phyloP scores from a whole-genome alignment of 257 asterid species.

The Osmanthus fragrans region DNA sequence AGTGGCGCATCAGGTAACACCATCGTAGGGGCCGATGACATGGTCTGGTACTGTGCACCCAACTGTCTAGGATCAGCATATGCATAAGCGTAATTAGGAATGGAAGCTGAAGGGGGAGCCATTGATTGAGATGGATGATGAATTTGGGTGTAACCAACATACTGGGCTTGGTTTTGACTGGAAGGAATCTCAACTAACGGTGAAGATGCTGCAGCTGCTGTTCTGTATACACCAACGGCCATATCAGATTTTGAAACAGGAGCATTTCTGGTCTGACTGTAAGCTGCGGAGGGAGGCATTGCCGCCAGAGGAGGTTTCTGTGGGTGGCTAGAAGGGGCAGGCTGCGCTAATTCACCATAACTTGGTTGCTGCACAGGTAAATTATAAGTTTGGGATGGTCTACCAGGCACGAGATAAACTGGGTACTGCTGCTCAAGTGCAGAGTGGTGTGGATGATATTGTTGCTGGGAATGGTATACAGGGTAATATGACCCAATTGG shows the following conservation, averaged over 20 bases:
- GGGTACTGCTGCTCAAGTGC: constrained; percentile 73
- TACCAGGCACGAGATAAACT: constrained; percentile 56
- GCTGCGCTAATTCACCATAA: constrained; percentile 49
- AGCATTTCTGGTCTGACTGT: constrained; percentile 43
- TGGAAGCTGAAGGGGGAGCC: constrained; percentile 58
- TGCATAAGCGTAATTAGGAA: constrained; percentile 59
- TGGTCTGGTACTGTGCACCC: constrained; percentile 75
- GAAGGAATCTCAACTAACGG: constrained; percentile 62
- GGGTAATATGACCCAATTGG: constrained; percentile 60
- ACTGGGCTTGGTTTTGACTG: constrained; percentile 55
- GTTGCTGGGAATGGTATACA: constrained; percentile 75
- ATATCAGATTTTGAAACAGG: constrained; percentile 64
- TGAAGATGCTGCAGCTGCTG: constrained; percentile 40
- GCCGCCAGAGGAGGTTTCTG: constrained; percentile 51
- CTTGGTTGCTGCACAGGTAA: constrained; percentile 59
- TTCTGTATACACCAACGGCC: constrained; percentile 54
- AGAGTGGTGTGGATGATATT: constrained; percentile 52
- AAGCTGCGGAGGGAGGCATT: constrained; percentile 44
- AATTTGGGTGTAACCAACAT: constrained; percentile 71
- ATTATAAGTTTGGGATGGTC: constrained; percentile 69
- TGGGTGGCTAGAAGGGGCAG: constrained; percentile 54
- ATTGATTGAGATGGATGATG: constrained; percentile 76
- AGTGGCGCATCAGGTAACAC: constrained; percentile 49
- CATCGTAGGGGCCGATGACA: constrained; percentile 48
- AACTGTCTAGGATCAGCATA: constrained; percentile 62